These are phyloP conservation scores for Eudorina sp. DNA, from an alignment of 139 green algal species.

Conservation along the genomic window DNA sequence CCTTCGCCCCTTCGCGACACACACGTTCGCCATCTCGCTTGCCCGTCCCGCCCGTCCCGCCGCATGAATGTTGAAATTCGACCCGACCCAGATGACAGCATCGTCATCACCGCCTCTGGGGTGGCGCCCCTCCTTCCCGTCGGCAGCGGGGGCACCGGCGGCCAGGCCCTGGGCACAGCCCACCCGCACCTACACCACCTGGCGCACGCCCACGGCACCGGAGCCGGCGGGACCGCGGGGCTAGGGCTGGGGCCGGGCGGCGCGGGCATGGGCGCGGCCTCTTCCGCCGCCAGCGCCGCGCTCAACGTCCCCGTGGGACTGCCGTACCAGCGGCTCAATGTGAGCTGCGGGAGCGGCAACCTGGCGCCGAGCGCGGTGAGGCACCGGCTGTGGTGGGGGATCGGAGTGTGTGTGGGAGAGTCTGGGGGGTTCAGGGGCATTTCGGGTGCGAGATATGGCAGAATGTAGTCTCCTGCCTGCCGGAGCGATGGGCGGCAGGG, in stretches of 20 bases:
- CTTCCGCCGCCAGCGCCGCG: background rate
- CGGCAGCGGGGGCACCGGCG: background rate
- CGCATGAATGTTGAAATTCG: too few relatives aligned
- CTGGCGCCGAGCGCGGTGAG: background rate
- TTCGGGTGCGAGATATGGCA: too few relatives aligned
- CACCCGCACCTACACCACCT: constrained; percentile 9
- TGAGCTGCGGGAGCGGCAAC: background rate
- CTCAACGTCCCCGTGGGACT: background rate
- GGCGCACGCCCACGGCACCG: background rate
- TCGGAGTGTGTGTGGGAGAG: too few relatives aligned
- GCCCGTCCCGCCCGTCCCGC: too few relatives aligned
- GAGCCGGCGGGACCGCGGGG: too few relatives aligned
- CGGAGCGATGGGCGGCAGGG: too few relatives aligned
- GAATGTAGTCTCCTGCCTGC: too few relatives aligned
- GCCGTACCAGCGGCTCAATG: constrained; percentile 12
- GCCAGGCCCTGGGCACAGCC: background rate
- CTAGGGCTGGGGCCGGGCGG: background rate
- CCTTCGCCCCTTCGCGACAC: too few relatives aligned
- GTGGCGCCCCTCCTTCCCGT: background rate
- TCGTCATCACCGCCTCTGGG: constrained; percentile 37
- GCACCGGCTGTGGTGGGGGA: too few relatives aligned
- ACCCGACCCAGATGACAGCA: constrained; percentile 29
- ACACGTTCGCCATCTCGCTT: too few relatives aligned
- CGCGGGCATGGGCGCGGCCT: background rate
- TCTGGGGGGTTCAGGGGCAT: too few relatives aligned